Evolutionary conservation across 169 alveolate genomes (phyloP).

Genomic region (Eimeria tenella): DNA sequence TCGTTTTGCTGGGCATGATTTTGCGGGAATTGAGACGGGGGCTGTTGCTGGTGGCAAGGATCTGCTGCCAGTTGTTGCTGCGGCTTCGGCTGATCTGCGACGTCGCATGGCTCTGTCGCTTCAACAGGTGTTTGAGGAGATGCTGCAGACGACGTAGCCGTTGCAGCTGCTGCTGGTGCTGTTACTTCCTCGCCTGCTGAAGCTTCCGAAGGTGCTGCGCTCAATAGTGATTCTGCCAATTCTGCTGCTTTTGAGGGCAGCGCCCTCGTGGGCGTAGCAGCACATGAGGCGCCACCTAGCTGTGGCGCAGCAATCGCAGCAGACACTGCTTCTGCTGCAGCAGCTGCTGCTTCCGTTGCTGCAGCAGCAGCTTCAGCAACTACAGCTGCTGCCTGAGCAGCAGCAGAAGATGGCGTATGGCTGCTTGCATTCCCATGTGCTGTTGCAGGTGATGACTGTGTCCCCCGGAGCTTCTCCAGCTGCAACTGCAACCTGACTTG

Average conservation of each 20-base stretch:
- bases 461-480: constrained; percentile 30
- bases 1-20: constrained; percentile 42
- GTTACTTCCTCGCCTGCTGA: constrained; percentile 40
- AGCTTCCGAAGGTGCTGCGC: constrained; percentile 5
- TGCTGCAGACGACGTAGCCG: neutral
- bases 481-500: constrained; percentile 41
- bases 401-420: neutral
- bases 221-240: neutral
- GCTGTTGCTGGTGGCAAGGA: constrained; percentile 49
- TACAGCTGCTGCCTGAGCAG: neutral
- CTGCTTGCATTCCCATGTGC: neutral
- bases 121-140: constrained; percentile 2
- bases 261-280: neutral
- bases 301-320: constrained; percentile 19
- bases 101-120: constrained; percentile 22
- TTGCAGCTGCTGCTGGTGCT: constrained; percentile 45
- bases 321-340: neutral
- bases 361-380: neutral
- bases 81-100: constrained; percentile 5
- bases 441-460: neutral
- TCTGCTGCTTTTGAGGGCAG: neutral
- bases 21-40: constrained; percentile 54
- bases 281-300: neutral
- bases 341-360: constrained; percentile 11
- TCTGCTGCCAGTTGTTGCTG: constrained; percentile 29